Conservation (phyloP, 2,329 filamentous ascomycete species). For the Harringtonia aguacate region DNA sequence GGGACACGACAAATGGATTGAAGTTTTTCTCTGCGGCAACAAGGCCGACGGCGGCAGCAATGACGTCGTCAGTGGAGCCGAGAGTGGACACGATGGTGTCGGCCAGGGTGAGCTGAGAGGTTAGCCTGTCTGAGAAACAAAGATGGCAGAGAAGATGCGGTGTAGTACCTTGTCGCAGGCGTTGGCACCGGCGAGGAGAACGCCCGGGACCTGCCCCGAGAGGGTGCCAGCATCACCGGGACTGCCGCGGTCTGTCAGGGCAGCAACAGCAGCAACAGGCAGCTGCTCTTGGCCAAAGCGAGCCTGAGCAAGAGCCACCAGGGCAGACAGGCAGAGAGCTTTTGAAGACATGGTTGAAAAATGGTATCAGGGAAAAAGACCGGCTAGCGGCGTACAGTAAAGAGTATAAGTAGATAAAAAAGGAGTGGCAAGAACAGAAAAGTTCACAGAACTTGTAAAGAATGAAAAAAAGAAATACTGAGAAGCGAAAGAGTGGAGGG, state of each 20-base stretch:
- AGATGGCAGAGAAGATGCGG: background rate
- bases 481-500: background rate
- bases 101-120: slow-evolving; percentile 43
- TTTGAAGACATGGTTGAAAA: slow-evolving; percentile 31
- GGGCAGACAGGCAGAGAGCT: slow-evolving; percentile 25
- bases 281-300: slow-evolving; percentile 55
- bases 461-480: background rate
- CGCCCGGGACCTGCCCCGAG: slow-evolving; percentile 48
- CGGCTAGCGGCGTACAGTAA: slow-evolving; percentile 3
- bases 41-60: slow-evolving; percentile 39
- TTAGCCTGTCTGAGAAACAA: background rate
- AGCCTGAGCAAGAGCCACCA: slow-evolving; percentile 35
- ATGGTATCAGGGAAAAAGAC: background rate
- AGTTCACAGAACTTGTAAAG: slow-evolving; percentile 10
- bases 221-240: slow-evolving; percentile 54
- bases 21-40: slow-evolving; percentile 15
- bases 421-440: slow-evolving; percentile 8
- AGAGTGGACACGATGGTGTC: slow-evolving; percentile 53
- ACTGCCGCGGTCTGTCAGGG: slow-evolving; percentile 37
- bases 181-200: slow-evolving; percentile 53
- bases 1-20: slow-evolving; percentile 42
- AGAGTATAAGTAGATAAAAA: background rate
- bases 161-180: slow-evolving; percentile 41
- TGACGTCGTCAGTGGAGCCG: slow-evolving; percentile 44
- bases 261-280: slow-evolving; percentile 42